Percentiles rank a stretch among this genome's conserved stretches.
Conservation (phyloP, 148 eudicot genomes). For the Salicornia ramosissima region DNA sequence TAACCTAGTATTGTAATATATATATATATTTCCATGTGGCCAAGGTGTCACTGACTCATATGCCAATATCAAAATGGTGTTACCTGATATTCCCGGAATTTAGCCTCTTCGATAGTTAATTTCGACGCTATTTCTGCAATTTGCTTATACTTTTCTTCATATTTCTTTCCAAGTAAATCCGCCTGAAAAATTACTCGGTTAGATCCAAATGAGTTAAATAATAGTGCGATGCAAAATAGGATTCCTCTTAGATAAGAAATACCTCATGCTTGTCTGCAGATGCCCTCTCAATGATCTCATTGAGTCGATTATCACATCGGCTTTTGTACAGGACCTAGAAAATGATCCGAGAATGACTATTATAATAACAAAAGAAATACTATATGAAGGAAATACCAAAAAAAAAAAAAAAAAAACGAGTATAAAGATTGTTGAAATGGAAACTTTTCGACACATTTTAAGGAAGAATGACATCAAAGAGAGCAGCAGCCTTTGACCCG, state of each 20-base stretch:
- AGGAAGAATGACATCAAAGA: neutral
- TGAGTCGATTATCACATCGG: conserved; percentile 92
- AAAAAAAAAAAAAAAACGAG: neutral
- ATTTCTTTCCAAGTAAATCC: conserved; percentile 77
- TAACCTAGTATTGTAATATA: too few species aligned
- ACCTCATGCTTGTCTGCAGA: conserved; percentile 94
- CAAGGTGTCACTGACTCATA: neutral
- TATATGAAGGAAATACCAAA: neutral
- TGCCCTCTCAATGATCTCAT: conserved; percentile 98
- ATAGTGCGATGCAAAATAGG: conserved; percentile 5
- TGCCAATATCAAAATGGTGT: neutral
- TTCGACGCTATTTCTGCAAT: conserved; percentile 89
- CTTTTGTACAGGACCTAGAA: conserved; percentile 87
- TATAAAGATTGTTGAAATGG: neutral
- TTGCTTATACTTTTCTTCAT: conserved; percentile 95
- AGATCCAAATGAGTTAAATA: neutral
- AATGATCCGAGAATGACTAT: conserved; percentile 12
- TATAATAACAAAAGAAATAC: conserved; percentile 1
- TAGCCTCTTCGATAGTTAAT: conserved; percentile 91
- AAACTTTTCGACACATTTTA: neutral
- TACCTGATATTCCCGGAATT: conserved; percentile 95
- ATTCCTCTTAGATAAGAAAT: conserved; percentile 9
- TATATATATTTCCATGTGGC: too few species aligned
- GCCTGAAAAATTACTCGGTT: conserved; percentile 49
- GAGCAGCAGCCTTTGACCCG: neutral